Evolutionary conservation across 345 rosid genomes (phyloP).

Genomic region (Noccaea bulbosa): DNA sequence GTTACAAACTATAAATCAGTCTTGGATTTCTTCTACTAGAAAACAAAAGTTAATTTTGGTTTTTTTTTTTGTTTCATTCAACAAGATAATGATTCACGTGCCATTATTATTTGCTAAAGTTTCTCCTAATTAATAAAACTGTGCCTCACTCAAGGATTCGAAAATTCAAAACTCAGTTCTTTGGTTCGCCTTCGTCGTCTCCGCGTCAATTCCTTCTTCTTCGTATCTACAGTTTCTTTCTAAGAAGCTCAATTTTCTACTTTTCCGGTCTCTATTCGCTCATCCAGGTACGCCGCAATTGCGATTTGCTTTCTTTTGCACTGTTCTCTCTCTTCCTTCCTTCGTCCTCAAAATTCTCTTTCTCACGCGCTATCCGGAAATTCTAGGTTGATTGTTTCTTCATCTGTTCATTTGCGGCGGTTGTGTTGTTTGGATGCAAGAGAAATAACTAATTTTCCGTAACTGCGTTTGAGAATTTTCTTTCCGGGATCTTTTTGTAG

Average conservation of each 20-base stretch:
- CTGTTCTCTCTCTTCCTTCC: not conserved
- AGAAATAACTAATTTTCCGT: not conserved
- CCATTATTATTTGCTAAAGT: not conserved
- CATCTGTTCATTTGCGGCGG: slow-evolving; percentile 13
- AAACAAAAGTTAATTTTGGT: too few species aligned
- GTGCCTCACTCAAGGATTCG: not conserved
- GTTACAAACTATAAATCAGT: too few species aligned
- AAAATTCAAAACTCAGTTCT: slow-evolving; percentile 27
- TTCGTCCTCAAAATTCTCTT: not conserved
- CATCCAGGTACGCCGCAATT: slow-evolving; percentile 27
- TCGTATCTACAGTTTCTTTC: not conserved
- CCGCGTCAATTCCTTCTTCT: not conserved
- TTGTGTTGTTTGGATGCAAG: slow-evolving; percentile 10
- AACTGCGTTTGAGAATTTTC: not conserved
- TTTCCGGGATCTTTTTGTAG: not conserved
- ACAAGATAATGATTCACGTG: too few species aligned
- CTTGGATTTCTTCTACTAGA: too few species aligned
- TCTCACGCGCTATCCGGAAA: not conserved
- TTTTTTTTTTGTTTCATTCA: too few species aligned
- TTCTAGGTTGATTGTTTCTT: not conserved
- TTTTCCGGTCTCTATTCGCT: slow-evolving; percentile 10
- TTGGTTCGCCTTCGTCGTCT: not conserved
- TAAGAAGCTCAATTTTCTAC: not conserved
- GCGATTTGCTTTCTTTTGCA: slow-evolving; percentile 13
- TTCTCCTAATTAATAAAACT: slow-evolving; percentile 29